Base-by-base conservation (phyloP, 495 filamentous ascomycete genomes). In the Filosporella fistucella region DNA sequence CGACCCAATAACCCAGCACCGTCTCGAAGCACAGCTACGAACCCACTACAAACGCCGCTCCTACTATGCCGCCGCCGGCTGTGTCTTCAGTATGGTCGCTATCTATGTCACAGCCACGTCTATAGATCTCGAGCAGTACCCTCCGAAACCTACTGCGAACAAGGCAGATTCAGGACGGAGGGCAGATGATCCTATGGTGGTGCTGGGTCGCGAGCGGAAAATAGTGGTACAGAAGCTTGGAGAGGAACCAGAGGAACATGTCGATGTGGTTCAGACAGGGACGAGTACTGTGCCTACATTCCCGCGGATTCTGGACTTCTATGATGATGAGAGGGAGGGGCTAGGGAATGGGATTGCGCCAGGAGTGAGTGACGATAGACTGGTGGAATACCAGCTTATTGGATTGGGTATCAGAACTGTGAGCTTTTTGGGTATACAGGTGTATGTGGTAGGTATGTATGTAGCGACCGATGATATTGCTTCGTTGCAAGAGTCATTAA, bases 381-480 rank as follows among this genome's bases (percentile, higher is more conserved):
- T 67, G 42, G 63, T 58, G 28, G 88, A 94, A 52, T 96, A 95
- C 63, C 87, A 88, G 22, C 76, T 96, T 0, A 72, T 96, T 5
- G 93, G 93, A 0, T 70, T 95, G 30, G 93, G 93, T 8, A 78
- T 91, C 41, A 80, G 93, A 42, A 91, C 85, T 7, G 93, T 98
- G 16, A 89, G 83, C 29, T 95, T 96, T 60, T 63, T 98, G 33
- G 68, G 78, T n/a, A 86, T 98, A 21, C 82, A 95, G 62, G 93
- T 98, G 45, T 98, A 98, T 69, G 86, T 96, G 13, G 86, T 95
- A 0, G 93, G 93, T 6, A 69, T 93, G 52, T 98, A 98, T 66
- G 73, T 96, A 21, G 86, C 86, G 17, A 90, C 82, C 3, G 64
- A 78, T 28, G 88, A 95, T 57, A 81, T 97, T 46, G 72, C 71